A percentile compares a stretch with the other conserved stretches of the same genome.
Conservation (phyloP, 371 early-diverging fungal species). For the Mucor sp. region DNA sequence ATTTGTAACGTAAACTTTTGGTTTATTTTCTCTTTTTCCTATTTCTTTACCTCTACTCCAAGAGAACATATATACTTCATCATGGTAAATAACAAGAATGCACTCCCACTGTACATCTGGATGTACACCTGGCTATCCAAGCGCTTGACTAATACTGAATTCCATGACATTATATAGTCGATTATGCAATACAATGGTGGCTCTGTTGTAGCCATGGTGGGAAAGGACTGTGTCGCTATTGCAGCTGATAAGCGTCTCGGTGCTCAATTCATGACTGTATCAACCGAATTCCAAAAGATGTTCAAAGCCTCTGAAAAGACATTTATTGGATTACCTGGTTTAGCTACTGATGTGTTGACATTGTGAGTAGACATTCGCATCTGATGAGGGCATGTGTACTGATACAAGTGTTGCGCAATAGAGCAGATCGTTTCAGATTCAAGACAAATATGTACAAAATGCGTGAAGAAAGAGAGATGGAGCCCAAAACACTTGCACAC, state of each 20-base stretch:
- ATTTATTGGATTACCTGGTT: constrained; percentile 92
- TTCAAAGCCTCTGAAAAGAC: constrained; percentile 86
- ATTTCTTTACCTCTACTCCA: background rate
- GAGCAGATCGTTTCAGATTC: constrained; percentile 90
- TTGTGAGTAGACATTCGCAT: constrained; percentile 58
- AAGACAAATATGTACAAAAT: constrained; percentile 97
- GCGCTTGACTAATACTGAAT: background rate
- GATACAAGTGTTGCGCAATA: constrained; percentile 18
- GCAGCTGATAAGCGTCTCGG: constrained; percentile 96
- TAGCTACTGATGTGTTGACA: constrained; percentile 98
- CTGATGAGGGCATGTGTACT: background rate
- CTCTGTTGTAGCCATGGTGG: constrained; percentile 98
- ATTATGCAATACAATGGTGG: constrained; percentile 95
- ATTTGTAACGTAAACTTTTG: background rate
- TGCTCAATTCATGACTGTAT: constrained; percentile 91
- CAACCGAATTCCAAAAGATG: constrained; percentile 94
- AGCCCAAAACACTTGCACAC: constrained; percentile 93
- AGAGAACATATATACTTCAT: constrained; percentile 12
- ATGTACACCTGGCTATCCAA: background rate
- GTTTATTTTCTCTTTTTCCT: background rate
- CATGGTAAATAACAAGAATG: background rate
- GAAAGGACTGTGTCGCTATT: constrained; percentile 98
- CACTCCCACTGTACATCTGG: background rate
- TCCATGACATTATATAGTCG: constrained; percentile 38
- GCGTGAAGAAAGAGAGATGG: constrained; percentile 96